phyloP scores from a whole-genome alignment of 2,329 filamentous ascomycete species.

The Eurotiales sp. region DNA sequence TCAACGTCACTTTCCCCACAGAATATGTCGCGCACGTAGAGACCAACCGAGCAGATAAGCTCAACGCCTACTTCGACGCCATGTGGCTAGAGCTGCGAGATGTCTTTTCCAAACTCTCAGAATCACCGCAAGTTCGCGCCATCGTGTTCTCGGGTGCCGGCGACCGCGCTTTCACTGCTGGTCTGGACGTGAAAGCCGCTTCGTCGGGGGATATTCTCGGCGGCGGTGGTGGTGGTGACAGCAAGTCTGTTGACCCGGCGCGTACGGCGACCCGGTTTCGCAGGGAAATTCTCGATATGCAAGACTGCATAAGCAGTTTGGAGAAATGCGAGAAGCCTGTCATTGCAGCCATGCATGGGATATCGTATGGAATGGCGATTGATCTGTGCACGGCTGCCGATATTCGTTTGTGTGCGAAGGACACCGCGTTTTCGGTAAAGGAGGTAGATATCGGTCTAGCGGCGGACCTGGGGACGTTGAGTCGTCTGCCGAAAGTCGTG shows the following conservation, averaged over 20 bases:
- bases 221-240: too few relatives aligned
- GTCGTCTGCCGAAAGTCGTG: conserved; percentile 45
- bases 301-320: conserved; percentile 69
- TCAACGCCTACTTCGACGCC: conserved; percentile 80
- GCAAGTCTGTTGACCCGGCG: conserved; percentile 54
- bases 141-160: conserved; percentile 79
- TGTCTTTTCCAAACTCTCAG: conserved; percentile 69
- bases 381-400: conserved; percentile 52
- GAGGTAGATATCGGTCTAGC: conserved; percentile 50
- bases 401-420: conserved; percentile 36
- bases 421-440: conserved; percentile 42
- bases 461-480: conserved; percentile 47
- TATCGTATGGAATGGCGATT: conserved; percentile 72
- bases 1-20: conserved; percentile 67
- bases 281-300: conserved; percentile 72
- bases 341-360: conserved; percentile 74
- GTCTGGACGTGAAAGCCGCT: conserved; percentile 76
- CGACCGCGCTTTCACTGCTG: conserved; percentile 77
- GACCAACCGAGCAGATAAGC: conserved; percentile 79
- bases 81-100: conserved; percentile 81
- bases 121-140: conserved; percentile 67
- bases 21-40: conserved; percentile 83
- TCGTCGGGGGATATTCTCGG: conserved; percentile 49
- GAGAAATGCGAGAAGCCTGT: conserved; percentile 92
- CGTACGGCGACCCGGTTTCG: conserved; percentile 61